Evolutionary conservation across 2,329 filamentous ascomycete genomes (phyloP), one percentile per base, ranked within the genome.

Genomic region (Monilinia polystroma): DNA sequence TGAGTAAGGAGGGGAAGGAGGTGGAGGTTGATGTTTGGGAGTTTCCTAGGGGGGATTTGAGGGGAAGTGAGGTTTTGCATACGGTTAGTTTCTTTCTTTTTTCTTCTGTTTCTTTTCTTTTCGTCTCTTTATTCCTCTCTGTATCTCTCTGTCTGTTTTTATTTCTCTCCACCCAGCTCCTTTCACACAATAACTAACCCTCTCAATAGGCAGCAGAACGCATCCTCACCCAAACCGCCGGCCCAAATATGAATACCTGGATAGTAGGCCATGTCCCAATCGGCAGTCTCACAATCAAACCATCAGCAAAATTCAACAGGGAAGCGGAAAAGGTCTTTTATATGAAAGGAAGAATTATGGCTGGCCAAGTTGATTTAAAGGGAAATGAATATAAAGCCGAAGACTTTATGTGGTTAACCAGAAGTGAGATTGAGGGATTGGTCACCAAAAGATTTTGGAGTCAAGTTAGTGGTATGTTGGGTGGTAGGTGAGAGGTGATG

Each of bases 171-270:
- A 47, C 12, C 11, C 5, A 35, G 6, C 20, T 4, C n/a, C 23
- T 58, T 29, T 5, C 26, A 51, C 20, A 8, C 2, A n/a, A 47
- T 14, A 32, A 56, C n/a, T 58, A 38, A 57, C 43, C 20, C 43
- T 2, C 23, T 11, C 23, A 3, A 69, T 73, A 99, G 95, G 89
- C 91, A 55, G 93, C 94, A 49, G 86, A 92, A 76, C 86, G 93
- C 68, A 87, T 93, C 65, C 83, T 98, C 32, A 83, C 89, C 63
- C 84, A 91, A 74, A 83, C 92, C 4, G 93, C 90, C 12, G 95
- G 95, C 67, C 81, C 91, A 69, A 96, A 99, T 83, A 98, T 99
- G 93, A 98, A 98, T 82, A 97, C 93, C 66, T 99, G 95, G 93
- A 87, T 98, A 73, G 91, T 99, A 63, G 94, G 93, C 68, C 93